A percentile compares a stretch with the other conserved stretches of the same genome.
Conservation (phyloP, 2,329 filamentous ascomycete species). For the Hymenotorrendiella dingleyae region DNA sequence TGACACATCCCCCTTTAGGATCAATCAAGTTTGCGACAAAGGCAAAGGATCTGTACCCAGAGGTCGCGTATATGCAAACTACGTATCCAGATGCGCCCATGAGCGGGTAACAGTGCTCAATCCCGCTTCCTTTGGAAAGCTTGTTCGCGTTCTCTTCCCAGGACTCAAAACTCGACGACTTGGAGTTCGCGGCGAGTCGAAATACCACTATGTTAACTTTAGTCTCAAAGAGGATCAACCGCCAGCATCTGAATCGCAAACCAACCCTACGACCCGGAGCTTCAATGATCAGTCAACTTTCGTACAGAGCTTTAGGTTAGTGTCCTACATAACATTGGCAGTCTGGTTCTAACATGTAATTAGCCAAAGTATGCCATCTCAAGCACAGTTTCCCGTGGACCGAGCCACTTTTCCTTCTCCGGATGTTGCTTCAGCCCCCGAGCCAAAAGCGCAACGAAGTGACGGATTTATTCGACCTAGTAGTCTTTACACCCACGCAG, state of each 20-base stretch:
- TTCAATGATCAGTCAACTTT: constrained; percentile 44
- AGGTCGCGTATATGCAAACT: constrained; percentile 91
- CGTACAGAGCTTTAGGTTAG: constrained; percentile 46
- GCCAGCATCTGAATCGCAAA: constrained; percentile 34
- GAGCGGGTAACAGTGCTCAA: constrained; percentile 94
- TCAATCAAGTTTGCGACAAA: constrained; percentile 64
- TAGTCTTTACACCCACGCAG: constrained; percentile 56
- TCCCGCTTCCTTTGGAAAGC: constrained; percentile 94
- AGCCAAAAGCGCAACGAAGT: constrained; percentile 22
- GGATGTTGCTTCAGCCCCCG: constrained; percentile 32
- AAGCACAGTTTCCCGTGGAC: constrained; percentile 28
- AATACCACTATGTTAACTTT: constrained; percentile 88
- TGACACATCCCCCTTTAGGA: constrained; percentile 42
- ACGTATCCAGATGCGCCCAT: constrained; percentile 85
- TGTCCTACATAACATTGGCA: too few relatives aligned
- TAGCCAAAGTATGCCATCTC: constrained; percentile 26
- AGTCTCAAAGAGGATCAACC: constrained; percentile 48
- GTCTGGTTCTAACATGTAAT: constrained; percentile 15
- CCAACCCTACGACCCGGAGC: constrained; percentile 40
- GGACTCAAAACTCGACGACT: constrained; percentile 88
- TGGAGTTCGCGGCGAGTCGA: constrained; percentile 92
- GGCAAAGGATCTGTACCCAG: constrained; percentile 84
- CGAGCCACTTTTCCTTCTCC: constrained; percentile 36
- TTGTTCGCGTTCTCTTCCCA: constrained; percentile 92
- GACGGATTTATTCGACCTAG: constrained; percentile 34